A percentile compares a stretch with the other conserved stretches of the same genome.
Evolutionary conservation across 257 asterid genomes (phyloP).

Genomic region (Nicotiana otophora): DNA sequence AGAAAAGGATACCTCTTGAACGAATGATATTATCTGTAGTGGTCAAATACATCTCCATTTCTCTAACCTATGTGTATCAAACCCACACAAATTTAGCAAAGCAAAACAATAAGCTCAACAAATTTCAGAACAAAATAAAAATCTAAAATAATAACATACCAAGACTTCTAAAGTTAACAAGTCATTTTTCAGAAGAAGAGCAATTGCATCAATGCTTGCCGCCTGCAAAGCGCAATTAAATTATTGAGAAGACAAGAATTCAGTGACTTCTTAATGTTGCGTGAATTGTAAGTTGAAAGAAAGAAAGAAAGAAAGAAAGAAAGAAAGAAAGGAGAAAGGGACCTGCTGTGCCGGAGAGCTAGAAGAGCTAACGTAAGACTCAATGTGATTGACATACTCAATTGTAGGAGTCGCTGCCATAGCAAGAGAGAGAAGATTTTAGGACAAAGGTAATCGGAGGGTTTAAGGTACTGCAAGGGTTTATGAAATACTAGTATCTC

Average conservation of each 20-base stretch:
- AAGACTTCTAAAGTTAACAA: slow-evolving; percentile 53
- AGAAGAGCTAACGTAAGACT: slow-evolving; percentile 60
- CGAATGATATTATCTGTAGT: slow-evolving; percentile 70
- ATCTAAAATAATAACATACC: slow-evolving; percentile 29
- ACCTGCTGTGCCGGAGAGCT: slow-evolving; percentile 71
- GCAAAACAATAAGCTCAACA: neutral
- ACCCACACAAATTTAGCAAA: neutral
- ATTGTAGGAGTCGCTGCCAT: slow-evolving; percentile 37
- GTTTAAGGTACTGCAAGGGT: slow-evolving; percentile 30
- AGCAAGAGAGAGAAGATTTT: neutral
- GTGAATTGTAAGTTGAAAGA: neutral
- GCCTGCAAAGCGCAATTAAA: slow-evolving; percentile 40
- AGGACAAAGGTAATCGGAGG: slow-evolving; percentile 9
- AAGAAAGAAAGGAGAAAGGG: neutral
- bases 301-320: too few relatives aligned
- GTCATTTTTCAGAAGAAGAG: slow-evolving; percentile 56
- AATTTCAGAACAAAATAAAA: neutral
- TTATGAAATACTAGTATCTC: neutral
- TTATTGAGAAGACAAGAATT: neutral
- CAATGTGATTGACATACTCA: slow-evolving; percentile 59
- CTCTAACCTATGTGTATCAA: slow-evolving; percentile 53
- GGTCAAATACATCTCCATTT: slow-evolving; percentile 92
- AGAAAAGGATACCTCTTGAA: slow-evolving; percentile 53
- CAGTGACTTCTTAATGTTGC: neutral
- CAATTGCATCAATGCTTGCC: slow-evolving; percentile 55